Percentiles rank a stretch among this genome's conserved stretches.
phyloP scores from a whole-genome alignment of 129 eudicot genomes.

The Calendula officinalis region DNA sequence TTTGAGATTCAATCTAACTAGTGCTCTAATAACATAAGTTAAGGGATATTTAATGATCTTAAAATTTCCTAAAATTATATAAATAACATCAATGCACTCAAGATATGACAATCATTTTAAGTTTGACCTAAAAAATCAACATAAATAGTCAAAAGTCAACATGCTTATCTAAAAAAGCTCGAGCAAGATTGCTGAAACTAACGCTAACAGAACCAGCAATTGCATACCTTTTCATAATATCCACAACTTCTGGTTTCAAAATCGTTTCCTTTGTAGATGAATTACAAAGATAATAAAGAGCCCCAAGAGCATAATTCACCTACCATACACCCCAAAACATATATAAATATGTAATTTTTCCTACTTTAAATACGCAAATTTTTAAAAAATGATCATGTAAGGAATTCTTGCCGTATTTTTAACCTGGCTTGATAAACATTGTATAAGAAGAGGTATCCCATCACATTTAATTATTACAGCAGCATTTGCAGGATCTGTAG shows the following conservation, averaged over 20 bases:
- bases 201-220: constrained; percentile 52
- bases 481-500: constrained; percentile 77
- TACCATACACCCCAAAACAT: constrained; percentile 19
- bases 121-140: background rate
- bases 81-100: too few species aligned
- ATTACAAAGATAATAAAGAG: constrained; percentile 72
- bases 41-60: too few species aligned
- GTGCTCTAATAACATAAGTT: too few species aligned
- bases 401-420: constrained; percentile 62
- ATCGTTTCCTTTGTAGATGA: constrained; percentile 50
- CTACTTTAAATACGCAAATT: too few species aligned
- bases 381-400: too few species aligned
- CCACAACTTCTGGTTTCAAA: constrained; percentile 65
- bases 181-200: constrained; percentile 64
- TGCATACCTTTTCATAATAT: constrained; percentile 58
- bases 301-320: constrained; percentile 80
- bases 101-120: too few species aligned
- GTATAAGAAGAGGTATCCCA: constrained; percentile 68
- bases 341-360: too few species aligned
- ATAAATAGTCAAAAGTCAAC: constrained; percentile 19
- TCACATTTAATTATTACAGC: constrained; percentile 57
- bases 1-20: too few species aligned
- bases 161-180: constrained; percentile 67
- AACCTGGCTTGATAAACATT: constrained; percentile 87
- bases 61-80: too few species aligned